Conservation (phyloP, 768 basidiomycete genomes). For the Tylopilus plumbeoviolaceoides region DNA sequence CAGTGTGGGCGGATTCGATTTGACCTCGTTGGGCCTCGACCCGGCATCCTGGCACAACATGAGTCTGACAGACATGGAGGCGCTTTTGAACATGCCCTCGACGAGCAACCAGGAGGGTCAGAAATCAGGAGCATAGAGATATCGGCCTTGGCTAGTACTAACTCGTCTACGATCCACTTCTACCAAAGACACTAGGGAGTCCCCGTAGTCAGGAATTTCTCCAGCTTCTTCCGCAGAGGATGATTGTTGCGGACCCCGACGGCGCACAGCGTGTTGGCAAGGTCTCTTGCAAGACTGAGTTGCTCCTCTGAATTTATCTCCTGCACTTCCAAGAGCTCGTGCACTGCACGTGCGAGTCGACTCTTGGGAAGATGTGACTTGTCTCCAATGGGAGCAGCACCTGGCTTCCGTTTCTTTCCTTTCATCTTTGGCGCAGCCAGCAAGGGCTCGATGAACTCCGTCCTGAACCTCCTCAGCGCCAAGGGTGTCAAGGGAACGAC, state of each 20-base stretch:
- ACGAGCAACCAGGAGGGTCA: constrained; percentile 20
- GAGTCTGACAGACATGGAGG: constrained; percentile 52
- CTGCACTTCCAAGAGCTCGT: constrained; percentile 56
- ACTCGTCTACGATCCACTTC: background rate
- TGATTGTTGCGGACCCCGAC: constrained; percentile 61
- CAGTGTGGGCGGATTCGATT: constrained; percentile 40
- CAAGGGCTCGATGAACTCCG: constrained; percentile 67
- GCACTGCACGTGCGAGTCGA: constrained; percentile 64
- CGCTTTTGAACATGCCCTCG: constrained; percentile 44
- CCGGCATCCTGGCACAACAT: constrained; percentile 38
- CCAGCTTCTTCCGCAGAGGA: constrained; percentile 63
- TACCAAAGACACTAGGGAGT: background rate
- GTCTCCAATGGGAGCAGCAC: constrained; percentile 39
- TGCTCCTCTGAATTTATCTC: constrained; percentile 45
- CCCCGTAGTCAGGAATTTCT: constrained; percentile 43
- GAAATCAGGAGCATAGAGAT: constrained; percentile 19
- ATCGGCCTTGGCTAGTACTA: background rate
- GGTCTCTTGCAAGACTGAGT: constrained; percentile 42
- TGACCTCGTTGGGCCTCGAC: constrained; percentile 43
- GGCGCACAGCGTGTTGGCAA: constrained; percentile 47
- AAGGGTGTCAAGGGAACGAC: constrained; percentile 60
- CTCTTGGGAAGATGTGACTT: constrained; percentile 51
- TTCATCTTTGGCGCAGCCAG: constrained; percentile 65
- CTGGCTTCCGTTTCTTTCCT: constrained; percentile 43
- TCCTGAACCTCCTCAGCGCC: constrained; percentile 68